phyloP scores from a whole-genome alignment of 805 yeast species.

The Pichia scutulata region DNA sequence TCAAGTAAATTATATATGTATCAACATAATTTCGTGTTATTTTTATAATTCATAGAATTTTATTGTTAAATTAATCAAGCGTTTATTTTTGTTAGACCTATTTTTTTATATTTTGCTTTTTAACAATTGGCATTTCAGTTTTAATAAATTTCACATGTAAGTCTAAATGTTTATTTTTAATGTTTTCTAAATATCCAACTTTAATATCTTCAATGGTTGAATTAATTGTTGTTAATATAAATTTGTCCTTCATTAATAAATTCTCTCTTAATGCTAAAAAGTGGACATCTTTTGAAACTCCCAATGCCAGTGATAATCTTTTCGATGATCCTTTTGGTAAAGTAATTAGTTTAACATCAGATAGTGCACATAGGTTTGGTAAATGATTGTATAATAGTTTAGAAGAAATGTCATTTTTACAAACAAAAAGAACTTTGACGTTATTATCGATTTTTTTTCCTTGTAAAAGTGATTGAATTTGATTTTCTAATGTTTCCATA shows the following conservation, averaged over 20 bases:
- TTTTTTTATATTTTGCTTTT: conserved; percentile 14
- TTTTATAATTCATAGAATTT: not conserved
- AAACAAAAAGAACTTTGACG: conserved; percentile 45
- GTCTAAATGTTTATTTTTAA: conserved; percentile 12
- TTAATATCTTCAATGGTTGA: conserved; percentile 18
- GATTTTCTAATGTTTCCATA: conserved; percentile 38
- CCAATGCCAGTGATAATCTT: conserved; percentile 15
- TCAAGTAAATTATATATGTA: not conserved
- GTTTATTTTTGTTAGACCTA: not conserved
- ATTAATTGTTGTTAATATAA: conserved; percentile 13
- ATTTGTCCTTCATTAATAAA: conserved; percentile 8
- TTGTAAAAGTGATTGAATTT: conserved; percentile 26
- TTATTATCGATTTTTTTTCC: conserved; percentile 4
- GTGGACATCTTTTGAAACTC: not conserved
- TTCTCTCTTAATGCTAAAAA: conserved; percentile 15
- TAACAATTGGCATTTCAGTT: conserved; percentile 38
- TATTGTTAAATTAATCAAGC: not conserved
- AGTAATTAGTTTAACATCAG: conserved; percentile 51
- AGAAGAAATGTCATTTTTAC: conserved; percentile 32
- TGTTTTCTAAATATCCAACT: conserved; percentile 19
- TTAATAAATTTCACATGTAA: conserved; percentile 34
- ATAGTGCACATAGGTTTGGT: conserved; percentile 46
- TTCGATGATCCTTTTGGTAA: conserved; percentile 41
- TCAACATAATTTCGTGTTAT: not conserved
- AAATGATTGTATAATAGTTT: conserved; percentile 51